These are phyloP conservation scores for Macrocystidia cucumis DNA, from an alignment of 1,284 basidiomycete species.

Conservation along the genomic window DNA sequence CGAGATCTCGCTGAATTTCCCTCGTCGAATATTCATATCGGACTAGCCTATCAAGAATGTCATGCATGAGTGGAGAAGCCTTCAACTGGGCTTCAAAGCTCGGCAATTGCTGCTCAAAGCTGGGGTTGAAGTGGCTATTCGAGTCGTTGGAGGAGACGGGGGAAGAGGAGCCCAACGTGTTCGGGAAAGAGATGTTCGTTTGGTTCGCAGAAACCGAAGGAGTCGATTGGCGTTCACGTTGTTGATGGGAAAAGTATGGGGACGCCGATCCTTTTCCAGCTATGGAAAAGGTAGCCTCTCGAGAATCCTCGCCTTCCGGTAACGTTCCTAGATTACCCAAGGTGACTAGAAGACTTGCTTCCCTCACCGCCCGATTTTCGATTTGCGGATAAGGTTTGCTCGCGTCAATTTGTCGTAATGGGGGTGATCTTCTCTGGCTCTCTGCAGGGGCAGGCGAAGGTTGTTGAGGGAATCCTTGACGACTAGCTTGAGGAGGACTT, in stretches of 20 bases:
- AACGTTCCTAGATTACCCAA: conserved; percentile 43
- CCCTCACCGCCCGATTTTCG: conserved; percentile 35
- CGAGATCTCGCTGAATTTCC: conserved; percentile 69
- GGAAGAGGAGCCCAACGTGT: conserved; percentile 49
- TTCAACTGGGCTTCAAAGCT: conserved; percentile 68
- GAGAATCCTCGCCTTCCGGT: conserved; percentile 45
- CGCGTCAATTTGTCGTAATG: conserved; percentile 36
- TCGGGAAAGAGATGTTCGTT: conserved; percentile 27
- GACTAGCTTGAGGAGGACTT: conserved; percentile 42
- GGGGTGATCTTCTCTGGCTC: conserved; percentile 35
- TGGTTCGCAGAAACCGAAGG: conserved; percentile 30
- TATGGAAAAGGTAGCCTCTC: conserved; percentile 17
- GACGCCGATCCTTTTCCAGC: conserved; percentile 24
- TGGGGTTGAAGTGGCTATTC: conserved; percentile 48
- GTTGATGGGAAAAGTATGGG: conserved; percentile 26
- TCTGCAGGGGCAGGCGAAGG: conserved; percentile 26
- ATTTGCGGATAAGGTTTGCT: conserved; percentile 33
- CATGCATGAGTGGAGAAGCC: conserved; percentile 65
- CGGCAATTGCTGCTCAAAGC: conserved; percentile 29
- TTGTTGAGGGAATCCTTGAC: conserved; percentile 20
- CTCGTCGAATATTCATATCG: conserved; percentile 64
- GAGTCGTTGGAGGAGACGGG: conserved; percentile 74
- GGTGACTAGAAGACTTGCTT: conserved; percentile 43
- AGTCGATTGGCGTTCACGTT: conserved; percentile 25
- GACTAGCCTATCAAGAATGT: conserved; percentile 67